phyloP scores from a whole-genome alignment of 1,139 yeast genomes.

The Meyerozyma smithsonii region DNA sequence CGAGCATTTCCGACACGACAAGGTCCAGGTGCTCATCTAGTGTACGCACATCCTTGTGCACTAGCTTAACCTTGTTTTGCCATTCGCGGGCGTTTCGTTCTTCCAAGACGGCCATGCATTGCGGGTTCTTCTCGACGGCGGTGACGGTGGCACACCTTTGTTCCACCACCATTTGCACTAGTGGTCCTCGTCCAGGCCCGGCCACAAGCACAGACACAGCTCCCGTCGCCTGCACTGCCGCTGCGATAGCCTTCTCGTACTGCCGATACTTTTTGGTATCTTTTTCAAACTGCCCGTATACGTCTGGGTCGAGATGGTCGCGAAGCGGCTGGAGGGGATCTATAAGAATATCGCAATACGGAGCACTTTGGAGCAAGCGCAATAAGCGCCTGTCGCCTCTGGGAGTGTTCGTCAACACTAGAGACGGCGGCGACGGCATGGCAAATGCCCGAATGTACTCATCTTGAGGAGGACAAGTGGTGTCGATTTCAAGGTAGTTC shows the following conservation, averaged over 20 bases:
- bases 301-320: slow-evolving; percentile 49
- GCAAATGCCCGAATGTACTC: neutral
- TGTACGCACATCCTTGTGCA: slow-evolving; percentile 53
- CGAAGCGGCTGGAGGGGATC: slow-evolving; percentile 70
- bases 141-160: slow-evolving; percentile 12
- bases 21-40: slow-evolving; percentile 39
- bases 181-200: slow-evolving; percentile 88
- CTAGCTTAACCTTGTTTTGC: slow-evolving; percentile 43
- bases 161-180: slow-evolving; percentile 45
- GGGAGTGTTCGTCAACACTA: neutral
- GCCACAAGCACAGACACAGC: slow-evolving; percentile 46
- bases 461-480: neutral
- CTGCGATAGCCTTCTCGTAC: slow-evolving; percentile 61
- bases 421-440: neutral
- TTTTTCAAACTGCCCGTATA: slow-evolving; percentile 66
- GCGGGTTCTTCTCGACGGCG: slow-evolving; percentile 64
- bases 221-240: slow-evolving; percentile 41
- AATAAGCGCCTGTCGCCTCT: neutral
- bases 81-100: slow-evolving; percentile 40
- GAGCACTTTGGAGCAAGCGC: neutral
- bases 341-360: slow-evolving; percentile 8
- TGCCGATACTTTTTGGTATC: slow-evolving; percentile 64
- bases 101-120: slow-evolving; percentile 48
- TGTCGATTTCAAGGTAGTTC: neutral
- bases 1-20: slow-evolving; percentile 75